A percentile compares a stretch with the other conserved stretches of the same genome.
phyloP scores from a whole-genome alignment of 2,329 filamentous ascomycete species.

The Aureobasidium sp. region DNA sequence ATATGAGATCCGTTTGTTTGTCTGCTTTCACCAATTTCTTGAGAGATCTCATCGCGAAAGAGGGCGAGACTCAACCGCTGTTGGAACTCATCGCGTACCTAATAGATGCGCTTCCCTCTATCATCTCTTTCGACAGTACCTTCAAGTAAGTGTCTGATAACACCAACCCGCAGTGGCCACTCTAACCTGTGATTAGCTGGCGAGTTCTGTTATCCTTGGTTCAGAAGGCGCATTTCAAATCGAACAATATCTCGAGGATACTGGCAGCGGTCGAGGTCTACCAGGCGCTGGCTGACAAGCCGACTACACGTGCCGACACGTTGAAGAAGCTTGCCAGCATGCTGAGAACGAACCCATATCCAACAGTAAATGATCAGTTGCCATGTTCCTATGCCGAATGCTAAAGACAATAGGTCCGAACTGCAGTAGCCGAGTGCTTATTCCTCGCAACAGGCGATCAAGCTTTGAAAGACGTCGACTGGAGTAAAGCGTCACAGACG shows the following conservation, averaged over 20 bases:
- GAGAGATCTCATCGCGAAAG: background rate
- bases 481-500: conserved; percentile 17
- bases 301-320: conserved; percentile 46
- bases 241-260: conserved; percentile 71
- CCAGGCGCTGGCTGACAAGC: conserved; percentile 54
- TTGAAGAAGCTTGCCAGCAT: conserved; percentile 63
- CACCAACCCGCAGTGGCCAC: background rate
- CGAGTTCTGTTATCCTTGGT: conserved; percentile 59
- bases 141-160: conserved; percentile 47
- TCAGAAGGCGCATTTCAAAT: conserved; percentile 76
- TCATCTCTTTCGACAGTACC: conserved; percentile 19
- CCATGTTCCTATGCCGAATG: background rate
- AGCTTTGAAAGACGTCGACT: conserved; percentile 19
- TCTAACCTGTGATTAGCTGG: conserved; percentile 31
- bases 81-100: conserved; percentile 73
- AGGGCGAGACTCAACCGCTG: conserved; percentile 14
- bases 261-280: conserved; percentile 76
- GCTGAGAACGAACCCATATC: conserved; percentile 69
- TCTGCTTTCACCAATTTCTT: conserved; percentile 20
- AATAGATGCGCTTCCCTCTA: conserved; percentile 30
- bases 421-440: conserved; percentile 34
- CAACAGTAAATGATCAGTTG: conserved; percentile 45
- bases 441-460: conserved; percentile 31
- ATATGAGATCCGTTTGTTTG: conserved; percentile 17
- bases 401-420: conserved; percentile 41